Conservation (phyloP, 148 eudicot genomes). For the Rhododendron williamsianum region DNA sequence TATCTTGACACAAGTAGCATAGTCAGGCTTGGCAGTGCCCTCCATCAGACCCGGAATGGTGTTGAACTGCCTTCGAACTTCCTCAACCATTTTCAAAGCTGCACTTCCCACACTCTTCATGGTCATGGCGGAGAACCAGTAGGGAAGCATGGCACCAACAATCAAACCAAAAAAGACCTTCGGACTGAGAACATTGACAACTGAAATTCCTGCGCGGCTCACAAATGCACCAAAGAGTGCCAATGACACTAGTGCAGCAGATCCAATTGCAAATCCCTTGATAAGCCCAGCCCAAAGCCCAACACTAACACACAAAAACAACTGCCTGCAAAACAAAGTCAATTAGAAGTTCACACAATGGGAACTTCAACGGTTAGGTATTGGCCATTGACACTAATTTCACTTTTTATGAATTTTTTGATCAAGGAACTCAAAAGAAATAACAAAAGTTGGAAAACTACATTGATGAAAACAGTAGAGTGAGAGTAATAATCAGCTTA, state of each 20-base stretch:
- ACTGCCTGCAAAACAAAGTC: constrained; percentile 31
- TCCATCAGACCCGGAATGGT: constrained; percentile 48
- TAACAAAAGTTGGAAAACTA: not conserved
- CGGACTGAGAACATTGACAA: constrained; percentile 44
- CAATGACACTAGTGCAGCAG: constrained; percentile 49
- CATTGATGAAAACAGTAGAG: not conserved
- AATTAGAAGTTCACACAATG: not conserved
- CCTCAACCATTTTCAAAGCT: constrained; percentile 54
- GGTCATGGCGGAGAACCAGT: constrained; percentile 55
- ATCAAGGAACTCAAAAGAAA: not conserved
- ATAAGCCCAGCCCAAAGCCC: constrained; percentile 56
- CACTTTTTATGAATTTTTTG: not conserved
- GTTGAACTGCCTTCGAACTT: constrained; percentile 49
- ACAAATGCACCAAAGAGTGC: constrained; percentile 55
- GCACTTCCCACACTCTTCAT: constrained; percentile 52
- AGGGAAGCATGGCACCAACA: constrained; percentile 57
- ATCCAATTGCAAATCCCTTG: constrained; percentile 59
- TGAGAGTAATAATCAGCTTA: not conserved
- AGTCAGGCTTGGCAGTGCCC: constrained; percentile 39
- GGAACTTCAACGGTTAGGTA: not conserved
- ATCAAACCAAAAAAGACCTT: constrained; percentile 47
- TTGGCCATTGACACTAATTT: constrained; percentile 13
- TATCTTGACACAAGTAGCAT: constrained; percentile 48
- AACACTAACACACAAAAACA: constrained; percentile 44
- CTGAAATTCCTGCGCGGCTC: constrained; percentile 39